Evolutionary conservation across 495 filamentous ascomycete genomes (phyloP), one percentile per base, ranked within the genome.

Genomic region (Patellaria atrata): DNA sequence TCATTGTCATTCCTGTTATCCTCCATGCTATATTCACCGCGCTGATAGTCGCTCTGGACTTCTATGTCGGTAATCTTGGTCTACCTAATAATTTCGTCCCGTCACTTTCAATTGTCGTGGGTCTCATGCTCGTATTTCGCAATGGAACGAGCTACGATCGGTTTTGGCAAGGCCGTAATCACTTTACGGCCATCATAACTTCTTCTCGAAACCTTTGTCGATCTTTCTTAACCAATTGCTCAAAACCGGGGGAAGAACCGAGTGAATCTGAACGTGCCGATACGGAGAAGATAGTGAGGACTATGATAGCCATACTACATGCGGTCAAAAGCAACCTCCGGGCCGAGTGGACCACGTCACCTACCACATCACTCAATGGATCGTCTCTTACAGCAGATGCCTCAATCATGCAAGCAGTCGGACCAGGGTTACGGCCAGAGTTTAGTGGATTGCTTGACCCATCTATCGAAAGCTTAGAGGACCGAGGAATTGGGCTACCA

Each of bases 111-210:
- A 84, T 84, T 40, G 79, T 84, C 32, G 78, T 83, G 16, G 79
- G 79, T 50, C 50, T 84, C 12, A 82, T 84, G 74, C 75, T 84
- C 22, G 79, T 84, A 27, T 82, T 82, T 62, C 71, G 79, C 10
- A 82, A 84, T 42, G 62, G 67, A 44, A 77, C 75, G 22, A 71
- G 65, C 36, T 81, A 79, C 55, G 77, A 78, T 38, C 63, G 76
- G 3, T 81, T 79, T 57, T 81, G 76, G 76, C 70, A 73, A 20
- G 76, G 76, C 12, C 67, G 73, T 21, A 73, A 71, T 33, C 58
- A 66, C 16, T 60, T 79, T 35, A 71, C 62, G 16, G 60, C 63
- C 0, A 58, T 79, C 27, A 63, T 63, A 35, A 77, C 74, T 19
- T 61, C 56, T 22, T 60, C 79, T 13, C 70, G 76, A 28, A 79